A percentile compares a stretch with the other conserved stretches of the same genome.
Conservation (phyloP, 306 rosid species). For the Cicer yamashitae region DNA sequence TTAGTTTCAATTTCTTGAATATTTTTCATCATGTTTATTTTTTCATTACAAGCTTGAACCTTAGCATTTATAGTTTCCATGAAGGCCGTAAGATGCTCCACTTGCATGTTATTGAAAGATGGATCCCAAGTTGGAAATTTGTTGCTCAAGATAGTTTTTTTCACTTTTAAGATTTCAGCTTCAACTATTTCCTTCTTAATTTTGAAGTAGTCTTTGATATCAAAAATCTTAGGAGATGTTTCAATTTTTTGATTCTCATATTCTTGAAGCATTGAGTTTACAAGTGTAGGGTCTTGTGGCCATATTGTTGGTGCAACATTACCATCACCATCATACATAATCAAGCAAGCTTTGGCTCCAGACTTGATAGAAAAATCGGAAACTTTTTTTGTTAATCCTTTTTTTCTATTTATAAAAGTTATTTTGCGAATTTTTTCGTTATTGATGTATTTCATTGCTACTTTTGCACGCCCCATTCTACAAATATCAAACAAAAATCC, state of each 20-base stretch:
- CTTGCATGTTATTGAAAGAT: not conserved
- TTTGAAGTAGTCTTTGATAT: conserved; percentile 17
- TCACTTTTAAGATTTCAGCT: conserved; percentile 16
- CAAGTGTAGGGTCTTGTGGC: not conserved
- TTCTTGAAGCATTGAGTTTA: not conserved
- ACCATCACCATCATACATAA: not conserved
- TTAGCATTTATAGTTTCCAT: conserved; percentile 27
- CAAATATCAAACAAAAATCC: not conserved
- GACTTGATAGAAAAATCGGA: not conserved
- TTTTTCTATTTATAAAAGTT: conserved; percentile 30
- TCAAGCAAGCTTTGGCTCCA: not conserved
- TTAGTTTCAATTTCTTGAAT: not conserved
- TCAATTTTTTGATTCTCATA: not conserved
- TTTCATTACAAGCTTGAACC: conserved; percentile 16
- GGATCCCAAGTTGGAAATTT: conserved; percentile 47
- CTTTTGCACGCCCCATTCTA: conserved; percentile 40
- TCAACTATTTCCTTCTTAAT: conserved; percentile 29
- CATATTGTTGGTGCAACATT: not conserved
- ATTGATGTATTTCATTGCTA: not conserved
- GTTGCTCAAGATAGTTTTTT: not conserved
- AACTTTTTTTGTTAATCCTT: conserved; percentile 33
- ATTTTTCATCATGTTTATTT: conserved; percentile 30
- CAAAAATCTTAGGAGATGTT: not conserved
- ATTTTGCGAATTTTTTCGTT: not conserved
- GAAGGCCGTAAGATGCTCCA: conserved; percentile 1